Base-by-base conservation (phyloP, 2,329 filamentous ascomycete genomes). In the Fusarium virguliforme region DNA sequence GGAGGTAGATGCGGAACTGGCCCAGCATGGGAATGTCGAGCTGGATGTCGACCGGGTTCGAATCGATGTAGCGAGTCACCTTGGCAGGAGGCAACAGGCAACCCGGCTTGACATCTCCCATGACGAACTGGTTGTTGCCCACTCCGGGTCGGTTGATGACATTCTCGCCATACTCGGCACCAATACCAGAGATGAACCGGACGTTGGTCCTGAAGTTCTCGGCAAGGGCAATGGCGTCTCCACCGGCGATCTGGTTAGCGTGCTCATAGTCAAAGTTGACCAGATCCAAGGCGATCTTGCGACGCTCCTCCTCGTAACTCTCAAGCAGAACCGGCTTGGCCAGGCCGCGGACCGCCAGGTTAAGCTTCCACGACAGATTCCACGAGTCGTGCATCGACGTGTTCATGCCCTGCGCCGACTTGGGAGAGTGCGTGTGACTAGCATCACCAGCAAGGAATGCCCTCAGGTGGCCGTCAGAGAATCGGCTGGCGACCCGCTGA, bases 21-120 rank as follows among this genome's bases (percentile, higher is more conserved):
- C 92, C 90, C 6, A 94, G 83, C 80, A 94, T 88, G 2, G 92
- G 92, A 48, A 94, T 92, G 75, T 94, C 92, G 6, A 94, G 88
- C 77, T 95, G 91, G 30, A 94, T 83, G 73, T 94, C 90, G 43
- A 95, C 89, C 0, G 92, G 92, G 74, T 94, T 95, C 4, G 92
- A 90, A 79, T 95, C 92, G 57, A 94, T 87, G 76, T 91, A 94
- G 30, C 92, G 87, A 1, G 91, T 92, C 18, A 91, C 91, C 79
- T 89, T 92, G 41, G 90, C 90, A 3, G 92, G 92, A 4, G 90
- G 87, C 28, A 92, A 83, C 24, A 88, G 81, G 55, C 85, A 87
- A 8, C 87, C 87, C 4, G 86, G 86, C 67, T 84, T 85, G 51
- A 85, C 85, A 28, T 86, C 84, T 40, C 86, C 85, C 75, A 83